Evolutionary conservation across 495 filamentous ascomycete genomes (phyloP).

Genomic region (Penicillium diatomitis): DNA sequence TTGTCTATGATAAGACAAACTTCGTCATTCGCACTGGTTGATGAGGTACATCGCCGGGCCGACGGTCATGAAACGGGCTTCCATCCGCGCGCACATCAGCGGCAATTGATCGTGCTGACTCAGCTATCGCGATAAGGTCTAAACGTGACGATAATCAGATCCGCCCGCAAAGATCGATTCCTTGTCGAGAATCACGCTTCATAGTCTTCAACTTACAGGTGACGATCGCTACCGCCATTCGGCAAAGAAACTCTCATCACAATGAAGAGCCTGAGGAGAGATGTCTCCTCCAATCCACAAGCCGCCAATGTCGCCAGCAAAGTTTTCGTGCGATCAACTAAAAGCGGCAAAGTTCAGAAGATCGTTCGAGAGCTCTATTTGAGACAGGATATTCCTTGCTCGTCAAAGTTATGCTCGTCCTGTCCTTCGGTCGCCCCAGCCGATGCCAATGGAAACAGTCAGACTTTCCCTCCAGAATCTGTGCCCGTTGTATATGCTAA

Average conservation of each 20-base stretch:
- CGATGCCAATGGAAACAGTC: conserved; percentile 71
- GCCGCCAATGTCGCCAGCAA: conserved; percentile 81
- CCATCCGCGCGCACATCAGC: neutral
- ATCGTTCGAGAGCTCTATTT: conserved; percentile 95
- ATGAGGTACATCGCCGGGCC: too few species aligned
- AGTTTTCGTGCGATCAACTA: conserved; percentile 85
- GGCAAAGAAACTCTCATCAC: conserved; percentile 18
- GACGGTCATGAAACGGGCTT: too few species aligned
- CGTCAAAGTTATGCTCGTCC: conserved; percentile 71
- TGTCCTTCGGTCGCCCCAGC: conserved; percentile 63
- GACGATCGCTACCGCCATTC: conserved; percentile 1
- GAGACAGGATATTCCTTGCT: conserved; percentile 94
- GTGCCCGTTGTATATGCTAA: conserved; percentile 15
- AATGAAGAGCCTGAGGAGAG: conserved; percentile 89
- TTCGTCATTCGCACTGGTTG: too few species aligned
- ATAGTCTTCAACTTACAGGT: conserved; percentile 4
- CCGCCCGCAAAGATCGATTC: conserved; percentile 14
- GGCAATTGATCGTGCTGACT: conserved; percentile 8
- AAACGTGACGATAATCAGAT: conserved; percentile 10
- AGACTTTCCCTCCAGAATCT: conserved; percentile 2
- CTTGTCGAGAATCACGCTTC: conserved; percentile 10
- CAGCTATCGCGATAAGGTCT: conserved; percentile 15
- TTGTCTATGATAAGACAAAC: too few species aligned
- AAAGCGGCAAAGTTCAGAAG: conserved; percentile 94
- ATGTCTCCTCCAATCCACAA: conserved; percentile 55